Evolutionary conservation across 345 rosid species (phyloP).

Genomic region (Citrus inodora): DNA sequence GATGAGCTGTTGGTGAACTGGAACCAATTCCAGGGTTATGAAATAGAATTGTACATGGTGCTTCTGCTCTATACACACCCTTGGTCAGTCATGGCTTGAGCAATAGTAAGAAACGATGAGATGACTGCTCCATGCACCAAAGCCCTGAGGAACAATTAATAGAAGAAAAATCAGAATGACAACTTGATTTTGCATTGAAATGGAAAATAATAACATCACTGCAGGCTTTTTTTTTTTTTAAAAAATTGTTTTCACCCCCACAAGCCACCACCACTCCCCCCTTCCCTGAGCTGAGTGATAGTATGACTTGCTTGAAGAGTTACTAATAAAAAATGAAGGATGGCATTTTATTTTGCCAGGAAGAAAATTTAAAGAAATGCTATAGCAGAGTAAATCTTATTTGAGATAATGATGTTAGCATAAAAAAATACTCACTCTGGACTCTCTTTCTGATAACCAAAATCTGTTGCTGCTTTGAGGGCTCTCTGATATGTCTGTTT

Average conservation of each 20-base stretch:
- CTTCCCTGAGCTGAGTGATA: too few relatives aligned
- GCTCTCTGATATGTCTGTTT: slow-evolving; percentile 88
- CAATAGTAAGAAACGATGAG: slow-evolving; percentile 84
- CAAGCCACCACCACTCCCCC: too few relatives aligned
- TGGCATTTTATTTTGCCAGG: background rate
- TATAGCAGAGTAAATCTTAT: background rate
- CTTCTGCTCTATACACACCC: slow-evolving; percentile 69
- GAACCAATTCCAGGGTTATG: background rate
- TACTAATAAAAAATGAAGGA: background rate
- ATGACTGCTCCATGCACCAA: slow-evolving; percentile 85
- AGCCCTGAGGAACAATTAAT: slow-evolving; percentile 48
- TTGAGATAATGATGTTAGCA: background rate
- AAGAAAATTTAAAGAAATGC: background rate
- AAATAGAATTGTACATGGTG: slow-evolving; percentile 10
- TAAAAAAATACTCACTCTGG: slow-evolving; percentile 71
- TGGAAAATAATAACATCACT: background rate
- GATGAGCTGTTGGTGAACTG: background rate
- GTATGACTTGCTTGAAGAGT: background rate
- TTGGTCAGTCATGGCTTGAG: slow-evolving; percentile 99
- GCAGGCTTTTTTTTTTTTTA: background rate
- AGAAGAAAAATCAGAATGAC: background rate
- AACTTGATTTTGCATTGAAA: background rate
- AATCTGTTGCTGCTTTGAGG: slow-evolving; percentile 88
- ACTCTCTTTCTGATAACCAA: slow-evolving; percentile 89
- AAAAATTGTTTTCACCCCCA: too few relatives aligned